These are phyloP conservation scores for Whalleya microplaca DNA, from an alignment of 2,329 filamentous ascomycete genomes.

Conservation along the genomic window DNA sequence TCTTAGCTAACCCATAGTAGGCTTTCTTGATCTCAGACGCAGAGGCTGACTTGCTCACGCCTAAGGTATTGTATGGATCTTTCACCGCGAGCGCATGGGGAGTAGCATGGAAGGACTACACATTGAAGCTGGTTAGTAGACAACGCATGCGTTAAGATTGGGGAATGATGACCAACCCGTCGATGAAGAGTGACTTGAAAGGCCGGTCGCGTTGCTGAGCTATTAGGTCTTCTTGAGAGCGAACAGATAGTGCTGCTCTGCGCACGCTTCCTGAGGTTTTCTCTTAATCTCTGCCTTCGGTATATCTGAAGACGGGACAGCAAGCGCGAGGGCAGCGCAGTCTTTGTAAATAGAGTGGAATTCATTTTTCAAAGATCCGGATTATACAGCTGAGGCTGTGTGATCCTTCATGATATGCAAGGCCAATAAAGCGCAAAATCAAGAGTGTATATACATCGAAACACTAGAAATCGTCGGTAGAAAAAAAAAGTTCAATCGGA, in stretches of 20 bases:
- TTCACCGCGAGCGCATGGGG: conserved; percentile 55
- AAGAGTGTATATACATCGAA: neutral
- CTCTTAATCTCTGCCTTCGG: conserved; percentile 45
- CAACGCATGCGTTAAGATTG: neutral
- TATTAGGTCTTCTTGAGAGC: conserved; percentile 26
- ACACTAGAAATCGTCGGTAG: neutral
- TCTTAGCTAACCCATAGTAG: conserved; percentile 97
- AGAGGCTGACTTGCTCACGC: conserved; percentile 80
- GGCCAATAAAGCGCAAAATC: neutral
- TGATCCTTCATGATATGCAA: conserved; percentile 15
- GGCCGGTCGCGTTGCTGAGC: conserved; percentile 10
- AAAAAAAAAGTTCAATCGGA: conserved; percentile 4
- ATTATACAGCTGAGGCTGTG: conserved; percentile 2
- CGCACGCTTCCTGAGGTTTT: conserved; percentile 43
- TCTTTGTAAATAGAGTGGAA: conserved; percentile 51
- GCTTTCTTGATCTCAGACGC: conserved; percentile 94
- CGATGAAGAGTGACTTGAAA: conserved; percentile 13
- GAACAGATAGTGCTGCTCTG: conserved; percentile 31
- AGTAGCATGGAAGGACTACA: conserved; percentile 65
- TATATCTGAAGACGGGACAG: conserved; percentile 48
- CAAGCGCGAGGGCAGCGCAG: conserved; percentile 49
- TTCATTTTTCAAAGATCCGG: conserved; percentile 46
- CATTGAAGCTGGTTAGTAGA: conserved; percentile 17
- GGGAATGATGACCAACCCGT: conserved; percentile 26
- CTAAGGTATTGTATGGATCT: conserved; percentile 87